Base-by-base conservation (phyloP, 805 yeast genomes). In the Kodamaea lidongshanica region DNA sequence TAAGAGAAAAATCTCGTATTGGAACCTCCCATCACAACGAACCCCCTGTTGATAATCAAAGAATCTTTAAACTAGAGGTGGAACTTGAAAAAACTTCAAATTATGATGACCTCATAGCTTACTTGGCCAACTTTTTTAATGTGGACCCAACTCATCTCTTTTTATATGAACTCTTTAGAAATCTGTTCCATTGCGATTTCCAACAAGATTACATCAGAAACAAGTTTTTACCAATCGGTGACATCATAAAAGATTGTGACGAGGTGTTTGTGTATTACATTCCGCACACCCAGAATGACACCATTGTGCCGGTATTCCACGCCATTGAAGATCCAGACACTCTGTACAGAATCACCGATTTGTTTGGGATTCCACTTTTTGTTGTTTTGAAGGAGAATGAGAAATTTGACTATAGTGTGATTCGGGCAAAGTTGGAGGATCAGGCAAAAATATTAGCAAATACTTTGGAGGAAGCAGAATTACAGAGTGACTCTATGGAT, bases 311-410 rank as follows among this genome's bases (percentile, higher is more conserved):
- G 0, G 77, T 82, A 0, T 53, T 77, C 33, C 77, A 66, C 20
- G 36, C 52, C 23, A 46, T 67, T 41, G 48, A 63, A 43, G 55
- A 65, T 51, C 33, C 60, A 33, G 58, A 59, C 31, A 41, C 45
- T 25, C 51, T 61, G 1, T 55, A 57, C 30, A 52, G 54, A 7
- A 48, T 58, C 8, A 62, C 68, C 1, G 65, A 65, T 24, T 54
- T 77, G 1, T 82, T 86, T 56, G 94, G 87, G 2, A 51, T 78
- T 1, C 97, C 97, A 3, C 74, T 85, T 43, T 77, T 87, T 42
- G 61, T 87, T 16, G 67, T 76, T 0, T 45, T 86, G 30, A 48
- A 67, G 2, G 64, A 61, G 1, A 34, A 41, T 3, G 89, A 82
- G 21, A 52, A 66, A 4, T 44, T 46, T 3, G 76, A 84, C 14